Evolutionary conservation across 495 filamentous ascomycete genomes (phyloP), one percentile per base, ranked within the genome.

Genomic region (Sordaria brevicollis): DNA sequence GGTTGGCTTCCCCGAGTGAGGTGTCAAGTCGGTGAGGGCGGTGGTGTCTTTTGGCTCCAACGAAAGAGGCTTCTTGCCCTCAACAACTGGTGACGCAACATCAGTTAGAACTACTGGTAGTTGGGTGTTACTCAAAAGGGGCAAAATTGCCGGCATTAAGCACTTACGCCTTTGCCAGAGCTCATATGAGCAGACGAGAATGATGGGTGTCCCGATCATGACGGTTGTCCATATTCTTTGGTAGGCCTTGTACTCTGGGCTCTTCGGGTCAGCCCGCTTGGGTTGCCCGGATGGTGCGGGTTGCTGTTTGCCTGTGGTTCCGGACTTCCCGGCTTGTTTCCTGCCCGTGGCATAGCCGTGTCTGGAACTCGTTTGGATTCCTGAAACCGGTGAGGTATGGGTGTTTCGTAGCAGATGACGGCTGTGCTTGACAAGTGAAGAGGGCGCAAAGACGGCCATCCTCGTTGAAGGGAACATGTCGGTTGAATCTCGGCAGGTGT

Each of bases 201-300:
- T 68, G 36, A 85, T 79, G 0, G 83, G 83, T 72, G 84, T 69
- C 17, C 79, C 80, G 35, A 85, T 78, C 68, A 85, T 82, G 34
- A 81, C 35, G 33, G 74, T 72, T 6, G 73, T 76, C 69, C 78
- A 81, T 65, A 76, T 82, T 49, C 80, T 73, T 43, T 78, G 77
- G 49, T 78, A 77, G 57, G 65, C 65, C 67, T 81, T 81, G 72
- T 82, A 85, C 67, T 81, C 78, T n/a, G 73, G 73, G 69, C 79
- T 81, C 29, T 74, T 74, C 2, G 71, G 69, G 68, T 83, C 79
- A 19, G 75, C 68, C 17, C 65, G 70, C 65, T 73, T 76, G 67
- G 33, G 69, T 10, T 21, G 10, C 43, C 36, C 31, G 11, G 65
- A 29, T 11, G 31, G 5, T 17, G 33, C 65, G 13, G 9, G 65